phyloP scores from a whole-genome alignment of 164 flowering plant genomes.

The Berberis thunbergii region DNA sequence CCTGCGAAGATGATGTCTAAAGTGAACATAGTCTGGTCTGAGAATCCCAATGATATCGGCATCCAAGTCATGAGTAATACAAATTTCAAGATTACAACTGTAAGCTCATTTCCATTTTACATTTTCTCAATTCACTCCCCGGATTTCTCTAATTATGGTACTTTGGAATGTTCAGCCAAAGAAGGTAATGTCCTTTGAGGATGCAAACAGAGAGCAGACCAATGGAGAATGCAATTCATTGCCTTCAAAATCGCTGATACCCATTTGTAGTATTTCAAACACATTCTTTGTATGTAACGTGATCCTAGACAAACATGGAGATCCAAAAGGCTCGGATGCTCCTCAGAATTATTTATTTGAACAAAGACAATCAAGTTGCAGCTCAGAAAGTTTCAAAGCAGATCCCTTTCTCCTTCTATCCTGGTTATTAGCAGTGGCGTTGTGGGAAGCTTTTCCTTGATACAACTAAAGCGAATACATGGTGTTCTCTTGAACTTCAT shows the following conservation, averaged over 20 bases:
- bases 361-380: slow-evolving; percentile 5
- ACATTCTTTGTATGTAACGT: slow-evolving; percentile 7
- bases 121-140: not conserved
- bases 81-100: slow-evolving; percentile 82
- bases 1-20: slow-evolving; percentile 72
- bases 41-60: slow-evolving; percentile 70
- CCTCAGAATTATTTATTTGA: slow-evolving; percentile 4
- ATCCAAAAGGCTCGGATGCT: slow-evolving; percentile 1
- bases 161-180: slow-evolving; percentile 57
- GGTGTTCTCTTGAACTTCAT: not conserved
- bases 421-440: not conserved
- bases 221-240: slow-evolving; percentile 93
- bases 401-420: not conserved
- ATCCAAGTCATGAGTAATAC: slow-evolving; percentile 74
- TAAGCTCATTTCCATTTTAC: slow-evolving; percentile 17
- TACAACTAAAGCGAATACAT: not conserved
- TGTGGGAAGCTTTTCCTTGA: not conserved
- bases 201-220: slow-evolving; percentile 83
- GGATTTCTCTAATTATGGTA: not conserved
- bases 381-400: not conserved
- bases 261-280: not conserved
- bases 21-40: slow-evolving; percentile 86
- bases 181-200: slow-evolving; percentile 82
- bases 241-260: slow-evolving; percentile 69
- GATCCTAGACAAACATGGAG: not conserved